These are phyloP conservation scores for Lodderomyces pseudojiufengensis DNA, from an alignment of 1,139 yeast genomes.

Conservation along the genomic window DNA sequence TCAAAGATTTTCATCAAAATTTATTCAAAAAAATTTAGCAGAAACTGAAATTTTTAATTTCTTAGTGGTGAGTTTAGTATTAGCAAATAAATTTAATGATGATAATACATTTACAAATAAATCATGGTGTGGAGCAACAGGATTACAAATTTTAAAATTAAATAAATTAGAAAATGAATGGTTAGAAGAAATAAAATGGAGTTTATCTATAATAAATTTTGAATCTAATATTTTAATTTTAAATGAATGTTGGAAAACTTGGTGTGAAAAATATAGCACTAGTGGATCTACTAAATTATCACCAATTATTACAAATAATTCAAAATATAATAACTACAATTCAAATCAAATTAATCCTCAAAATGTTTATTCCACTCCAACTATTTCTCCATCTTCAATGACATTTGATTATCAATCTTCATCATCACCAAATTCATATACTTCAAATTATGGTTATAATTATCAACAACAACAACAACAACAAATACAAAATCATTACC, in stretches of 20 bases:
- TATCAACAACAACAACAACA: conserved; percentile 2
- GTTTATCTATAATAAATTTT: conserved; percentile 43
- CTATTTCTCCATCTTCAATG: background rate
- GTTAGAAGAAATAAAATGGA: conserved; percentile 54
- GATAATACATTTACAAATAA: conserved; percentile 94
- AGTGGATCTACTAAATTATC: background rate
- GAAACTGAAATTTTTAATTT: conserved; percentile 55
- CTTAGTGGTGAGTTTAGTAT: conserved; percentile 66
- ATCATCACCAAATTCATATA: conserved; percentile 19
- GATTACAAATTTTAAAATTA: conserved; percentile 57
- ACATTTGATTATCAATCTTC: conserved; percentile 13
- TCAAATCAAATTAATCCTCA: conserved; percentile 13
- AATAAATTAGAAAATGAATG: conserved; percentile 72
- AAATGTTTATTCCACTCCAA: too few species aligned
- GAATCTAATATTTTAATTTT: conserved; percentile 39
- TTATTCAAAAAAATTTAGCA: conserved; percentile 19
- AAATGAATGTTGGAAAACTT: conserved; percentile 47
- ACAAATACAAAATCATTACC: conserved; percentile 9
- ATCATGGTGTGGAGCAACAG: conserved; percentile 95
- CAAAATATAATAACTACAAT: too few species aligned
- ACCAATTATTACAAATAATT: background rate
- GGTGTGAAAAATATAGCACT: conserved; percentile 36
- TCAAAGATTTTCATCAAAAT: conserved; percentile 35
- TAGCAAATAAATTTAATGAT: conserved; percentile 93
- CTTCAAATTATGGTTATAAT: conserved; percentile 21